Evolutionary conservation across 441 rosid species (phyloP).

Genomic region (Gossypium laxum): DNA sequence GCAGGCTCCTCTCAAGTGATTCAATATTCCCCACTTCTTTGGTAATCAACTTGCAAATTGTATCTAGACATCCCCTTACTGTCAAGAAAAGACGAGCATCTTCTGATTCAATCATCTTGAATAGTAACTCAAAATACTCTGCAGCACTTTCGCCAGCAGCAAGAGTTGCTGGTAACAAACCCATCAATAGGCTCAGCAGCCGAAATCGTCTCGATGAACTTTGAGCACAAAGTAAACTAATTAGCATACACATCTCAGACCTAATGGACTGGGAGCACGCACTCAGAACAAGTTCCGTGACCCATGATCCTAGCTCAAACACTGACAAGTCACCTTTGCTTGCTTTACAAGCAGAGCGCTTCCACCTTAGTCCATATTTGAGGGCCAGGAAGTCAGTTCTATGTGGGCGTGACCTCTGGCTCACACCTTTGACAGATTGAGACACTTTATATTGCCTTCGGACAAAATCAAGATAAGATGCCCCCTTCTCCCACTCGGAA

Average conservation of each 20-base stretch:
- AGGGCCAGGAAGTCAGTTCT: slow-evolving; percentile 82
- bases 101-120: slow-evolving; percentile 87
- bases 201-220: slow-evolving; percentile 79
- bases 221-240: slow-evolving; percentile 82
- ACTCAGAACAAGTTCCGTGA: slow-evolving; percentile 92
- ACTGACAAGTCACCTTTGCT: slow-evolving; percentile 63
- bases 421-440: slow-evolving; percentile 59
- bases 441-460: slow-evolving; percentile 96
- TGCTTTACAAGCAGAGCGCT: slow-evolving; percentile 54
- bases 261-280: slow-evolving; percentile 99
- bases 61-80: slow-evolving; percentile 77
- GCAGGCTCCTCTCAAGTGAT: slow-evolving; percentile 94
- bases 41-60: slow-evolving; percentile 76
- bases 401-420: slow-evolving; percentile 71
- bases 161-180: slow-evolving; percentile 81
- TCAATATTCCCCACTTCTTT: slow-evolving; percentile 90
- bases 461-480: slow-evolving; percentile 99
- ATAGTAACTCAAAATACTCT: slow-evolving; percentile 94
- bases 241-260: slow-evolving; percentile 97
- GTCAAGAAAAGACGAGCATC: slow-evolving; percentile 97
- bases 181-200: slow-evolving; percentile 77
- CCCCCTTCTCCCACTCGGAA: slow-evolving; percentile 98
- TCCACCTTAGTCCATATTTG: slow-evolving; percentile 94
- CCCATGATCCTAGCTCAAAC: slow-evolving; percentile 99
- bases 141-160: slow-evolving; percentile 97